Evolutionary conservation across 192 early-diverging fungal species (phyloP).

Genomic region (Chytriomyces sp.): DNA sequence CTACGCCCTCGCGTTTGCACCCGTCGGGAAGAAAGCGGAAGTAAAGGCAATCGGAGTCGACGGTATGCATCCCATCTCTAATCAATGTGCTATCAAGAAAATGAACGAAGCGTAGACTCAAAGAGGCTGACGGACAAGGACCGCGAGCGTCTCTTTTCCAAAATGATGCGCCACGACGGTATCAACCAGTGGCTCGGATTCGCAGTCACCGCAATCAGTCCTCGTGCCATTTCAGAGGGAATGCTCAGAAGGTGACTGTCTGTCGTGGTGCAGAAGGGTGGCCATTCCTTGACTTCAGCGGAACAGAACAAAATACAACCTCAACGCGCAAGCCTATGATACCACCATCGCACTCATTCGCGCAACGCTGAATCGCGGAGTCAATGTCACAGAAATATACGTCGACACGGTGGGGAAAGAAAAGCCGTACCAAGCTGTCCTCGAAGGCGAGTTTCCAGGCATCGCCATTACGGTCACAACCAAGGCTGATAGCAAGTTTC

Average conservation of each 20-base stretch:
- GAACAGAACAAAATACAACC: conserved; percentile 78
- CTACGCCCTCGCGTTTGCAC: conserved; percentile 86
- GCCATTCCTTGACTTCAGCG: not conserved
- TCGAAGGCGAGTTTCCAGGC: conserved; percentile 73
- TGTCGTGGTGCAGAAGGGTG: not conserved
- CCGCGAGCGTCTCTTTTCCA: conserved; percentile 70
- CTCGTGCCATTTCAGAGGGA: conserved; percentile 86
- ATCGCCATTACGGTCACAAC: conserved; percentile 85
- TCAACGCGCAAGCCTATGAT: conserved; percentile 92
- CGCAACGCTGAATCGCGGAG: conserved; percentile 59
- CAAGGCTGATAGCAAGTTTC: conserved; percentile 91
- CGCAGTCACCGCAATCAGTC: conserved; percentile 79
- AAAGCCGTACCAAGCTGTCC: conserved; percentile 78
- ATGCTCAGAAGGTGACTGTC: conserved; percentile 77
- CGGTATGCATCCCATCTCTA: conserved; percentile 46
- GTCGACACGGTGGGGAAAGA: conserved; percentile 97
- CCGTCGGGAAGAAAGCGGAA: conserved; percentile 60
- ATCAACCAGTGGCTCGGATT: conserved; percentile 76
- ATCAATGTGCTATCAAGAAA: not conserved
- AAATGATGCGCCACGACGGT: conserved; percentile 47
- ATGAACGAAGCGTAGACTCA: conserved; percentile 69
- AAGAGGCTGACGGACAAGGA: conserved; percentile 82
- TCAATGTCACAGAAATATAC: conserved; percentile 80
- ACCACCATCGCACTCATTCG: conserved; percentile 86
- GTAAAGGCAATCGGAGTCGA: conserved; percentile 80